Evolutionary conservation across 2,329 filamentous ascomycete species (phyloP), one percentile per base, ranked within the genome.

Genomic region (Botrytis byssoidea): DNA sequence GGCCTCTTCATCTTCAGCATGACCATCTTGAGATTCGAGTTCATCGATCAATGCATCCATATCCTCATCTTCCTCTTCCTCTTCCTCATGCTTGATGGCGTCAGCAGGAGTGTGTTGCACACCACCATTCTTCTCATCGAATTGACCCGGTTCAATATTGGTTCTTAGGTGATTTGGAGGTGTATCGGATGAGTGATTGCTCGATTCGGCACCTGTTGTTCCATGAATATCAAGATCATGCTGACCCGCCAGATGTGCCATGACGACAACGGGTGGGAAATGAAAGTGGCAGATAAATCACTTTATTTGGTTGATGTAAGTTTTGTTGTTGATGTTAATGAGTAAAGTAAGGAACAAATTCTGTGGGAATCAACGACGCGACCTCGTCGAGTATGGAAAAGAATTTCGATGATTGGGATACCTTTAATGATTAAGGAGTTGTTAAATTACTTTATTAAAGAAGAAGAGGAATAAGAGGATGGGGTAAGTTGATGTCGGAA

Each of bases 41-140:
- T 96, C 93, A 82, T 94, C 92, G 78, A 97, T 97, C 80, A 97
- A 87, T 80, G 91, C 90, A 81, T 97, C 93, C 78, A 97, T 94
- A 82, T 95, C 92, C 84, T 94, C 92, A 79, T 94, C 92, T 64
- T 93, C 92, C 35, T 94, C 91, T 67, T 93, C 91, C 9, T 91
- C 90, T 25, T 79, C 78, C 14, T 72, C 78, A 57, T 80, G 79
- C 75, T 82, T 80, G 74, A 83, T 79, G 77, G 77, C 75, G 48
- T 82, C 83, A 74, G 76, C 65, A 25, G 20, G 20, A 42, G 66
- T 25, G n/a, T 69, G 37, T 69, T 69, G 48, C 18, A 20, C 10
- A 32, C 6, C 66, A 18, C 48, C 66, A 57, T 69, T 69, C 85
- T 91, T 91, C 85, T 92, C 90, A 82, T 90, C 86, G 82, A 91